These are phyloP conservation scores for Populus hybrid DNA, from an alignment of 441 rosid genomes.

Conservation along the genomic window DNA sequence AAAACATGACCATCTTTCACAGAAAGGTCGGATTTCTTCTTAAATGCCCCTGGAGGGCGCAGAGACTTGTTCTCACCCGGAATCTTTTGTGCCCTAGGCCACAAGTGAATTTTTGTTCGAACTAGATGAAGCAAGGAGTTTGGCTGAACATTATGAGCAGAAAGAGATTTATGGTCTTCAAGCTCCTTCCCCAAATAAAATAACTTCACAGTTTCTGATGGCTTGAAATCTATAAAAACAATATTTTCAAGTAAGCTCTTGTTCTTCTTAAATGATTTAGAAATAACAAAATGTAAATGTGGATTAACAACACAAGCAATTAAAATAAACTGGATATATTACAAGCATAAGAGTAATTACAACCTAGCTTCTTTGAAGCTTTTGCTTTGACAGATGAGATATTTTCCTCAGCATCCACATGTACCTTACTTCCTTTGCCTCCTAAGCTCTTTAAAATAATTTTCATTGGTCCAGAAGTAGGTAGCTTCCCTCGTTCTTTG, in stretches of 20 bases:
- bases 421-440: conserved; percentile 94
- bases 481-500: conserved; percentile 82
- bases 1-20: conserved; percentile 95
- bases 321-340: background rate
- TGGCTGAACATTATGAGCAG: conserved; percentile 81
- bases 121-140: conserved; percentile 94
- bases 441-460: conserved; percentile 92
- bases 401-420: conserved; percentile 86
- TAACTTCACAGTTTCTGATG: conserved; percentile 75
- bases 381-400: conserved; percentile 78
- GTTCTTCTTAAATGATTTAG: conserved; percentile 11
- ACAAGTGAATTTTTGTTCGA: conserved; percentile 76
- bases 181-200: conserved; percentile 90
- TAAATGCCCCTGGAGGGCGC: conserved; percentile 99
- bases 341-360: conserved; percentile 14
- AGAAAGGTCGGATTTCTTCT: conserved; percentile 98
- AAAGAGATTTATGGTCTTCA: conserved; percentile 78
- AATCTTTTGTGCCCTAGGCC: conserved; percentile 88
- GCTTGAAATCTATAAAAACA: conserved; percentile 79
- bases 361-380: conserved; percentile 98
- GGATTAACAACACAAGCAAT: background rate
- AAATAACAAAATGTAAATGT: conserved; percentile 2
- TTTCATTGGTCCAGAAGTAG: conserved; percentile 85
- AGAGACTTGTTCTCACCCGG: conserved; percentile 90
- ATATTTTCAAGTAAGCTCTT: conserved; percentile 22